Evolutionary conservation across 1,284 basidiomycete genomes (phyloP), one percentile per base, ranked within the genome.

Genomic region (Malassezia arunalokei): DNA sequence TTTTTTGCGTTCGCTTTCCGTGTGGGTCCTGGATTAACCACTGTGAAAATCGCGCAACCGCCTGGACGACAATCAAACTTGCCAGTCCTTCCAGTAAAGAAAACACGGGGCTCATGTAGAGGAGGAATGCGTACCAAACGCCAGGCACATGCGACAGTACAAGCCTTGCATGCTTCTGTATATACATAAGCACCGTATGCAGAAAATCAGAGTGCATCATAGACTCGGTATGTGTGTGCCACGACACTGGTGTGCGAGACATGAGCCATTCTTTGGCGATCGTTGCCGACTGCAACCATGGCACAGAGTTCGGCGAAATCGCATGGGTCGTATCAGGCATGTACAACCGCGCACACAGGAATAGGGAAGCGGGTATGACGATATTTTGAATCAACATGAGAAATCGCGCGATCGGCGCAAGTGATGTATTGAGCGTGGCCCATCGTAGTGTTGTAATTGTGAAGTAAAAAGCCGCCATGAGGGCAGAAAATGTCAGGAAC

Each of bases 11-110:
- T 15, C 39, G 37, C 29, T 37, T 53, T 40, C 3, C 54, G 6
- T 9, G 37, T 2, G 53, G 42, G 75, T 94, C 90, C 75, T 94
- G 89, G 56, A 94, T 80, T 57, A 72, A 60, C 59, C 62, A 68
- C 31, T 66, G 47, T 0, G 64, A 65, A 11, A 63, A 59, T n/a
- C 57, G 64, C n/a, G 63, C 58, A 8, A 66, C 45, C 3, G 63
- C 60, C 48, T 72, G 70, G 29, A 72, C 69, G 42, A 72, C 68
- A 30, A 72, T 56, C 28, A 72, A 57, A 3, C 68, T 67, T 6
- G 70, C 61, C 8, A 71, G 54, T n/a, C 68, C 70, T 40, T 72
- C 70, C 37, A 72, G 60, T n/a, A 72, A 56, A 30, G 60, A 61
- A 55, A 72, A 72, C 29, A 66, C 57, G 9, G 70, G 70, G 46